phyloP scores from a whole-genome alignment of 495 filamentous ascomycete genomes.

The Penicillium dipodomyicola region DNA sequence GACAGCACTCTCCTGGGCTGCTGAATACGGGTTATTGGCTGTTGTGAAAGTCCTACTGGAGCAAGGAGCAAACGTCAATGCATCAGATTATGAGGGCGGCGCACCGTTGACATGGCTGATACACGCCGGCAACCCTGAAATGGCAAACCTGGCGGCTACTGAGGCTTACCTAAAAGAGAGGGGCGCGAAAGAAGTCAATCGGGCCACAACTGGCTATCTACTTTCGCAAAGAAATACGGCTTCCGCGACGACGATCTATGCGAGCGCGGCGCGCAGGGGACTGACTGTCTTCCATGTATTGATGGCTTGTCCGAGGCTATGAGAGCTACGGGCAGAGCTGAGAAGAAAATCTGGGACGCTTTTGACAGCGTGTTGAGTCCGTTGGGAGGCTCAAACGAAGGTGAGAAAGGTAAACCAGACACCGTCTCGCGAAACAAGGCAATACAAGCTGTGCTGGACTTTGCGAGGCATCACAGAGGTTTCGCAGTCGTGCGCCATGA shows the following conservation, averaged over 20 bases:
- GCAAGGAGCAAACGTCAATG: too few species aligned
- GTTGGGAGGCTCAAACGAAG: conserved; percentile 27
- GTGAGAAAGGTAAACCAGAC: conserved; percentile 27
- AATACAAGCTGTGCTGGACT: conserved; percentile 29
- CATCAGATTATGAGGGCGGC: too few species aligned
- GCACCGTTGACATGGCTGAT: too few species aligned
- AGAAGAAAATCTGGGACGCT: not conserved
- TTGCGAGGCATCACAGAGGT: conserved; percentile 31
- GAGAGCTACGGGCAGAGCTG: conserved; percentile 17
- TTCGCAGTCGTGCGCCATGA: conserved; percentile 30
- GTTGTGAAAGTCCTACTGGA: too few species aligned
- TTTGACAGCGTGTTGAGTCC: conserved; percentile 23
- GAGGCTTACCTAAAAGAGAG: too few species aligned
- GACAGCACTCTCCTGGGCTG: too few species aligned
- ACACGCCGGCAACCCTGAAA: too few species aligned
- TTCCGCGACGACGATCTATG: conserved; percentile 21
- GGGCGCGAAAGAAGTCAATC: not conserved
- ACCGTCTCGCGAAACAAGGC: conserved; percentile 23
- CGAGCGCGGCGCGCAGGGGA: conserved; percentile 20
- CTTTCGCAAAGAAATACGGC: conserved; percentile 5
- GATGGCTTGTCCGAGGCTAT: conserved; percentile 16
- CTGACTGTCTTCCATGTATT: conserved; percentile 22
- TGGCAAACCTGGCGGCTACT: too few species aligned
- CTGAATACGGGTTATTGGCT: too few species aligned
- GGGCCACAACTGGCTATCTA: conserved; percentile 22